Evolutionary conservation across 2,329 filamentous ascomycete genomes (phyloP).

Genomic region (Diaporthe amygdali): DNA sequence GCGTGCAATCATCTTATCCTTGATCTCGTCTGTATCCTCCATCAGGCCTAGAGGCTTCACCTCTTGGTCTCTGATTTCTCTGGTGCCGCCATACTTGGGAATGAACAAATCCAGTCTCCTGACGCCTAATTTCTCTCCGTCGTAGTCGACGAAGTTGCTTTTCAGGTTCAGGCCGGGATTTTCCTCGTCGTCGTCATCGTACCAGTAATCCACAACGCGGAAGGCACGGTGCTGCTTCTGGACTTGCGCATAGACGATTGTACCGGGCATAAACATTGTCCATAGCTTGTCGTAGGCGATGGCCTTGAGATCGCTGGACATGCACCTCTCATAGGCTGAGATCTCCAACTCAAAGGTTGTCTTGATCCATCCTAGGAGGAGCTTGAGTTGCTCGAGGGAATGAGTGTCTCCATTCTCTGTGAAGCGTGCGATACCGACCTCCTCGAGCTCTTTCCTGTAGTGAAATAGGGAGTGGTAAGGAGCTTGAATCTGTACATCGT

Average conservation of each 20-base stretch:
- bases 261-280: conserved; percentile 35
- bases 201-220: conserved; percentile 34
- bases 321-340: conserved; percentile 32
- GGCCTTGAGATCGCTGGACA: conserved; percentile 31
- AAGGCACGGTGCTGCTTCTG: conserved; percentile 36
- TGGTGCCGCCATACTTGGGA: conserved; percentile 33
- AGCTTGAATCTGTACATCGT: conserved; percentile 30
- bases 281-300: conserved; percentile 36
- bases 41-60: conserved; percentile 36
- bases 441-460: conserved; percentile 33
- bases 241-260: conserved; percentile 33
- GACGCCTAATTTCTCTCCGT: conserved; percentile 39
- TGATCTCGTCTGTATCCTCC: conserved; percentile 30
- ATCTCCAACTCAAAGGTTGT: conserved; percentile 33
- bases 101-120: conserved; percentile 32
- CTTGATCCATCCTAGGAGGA: conserved; percentile 34
- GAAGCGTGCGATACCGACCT: conserved; percentile 27
- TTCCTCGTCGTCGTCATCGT: conserved; percentile 31
- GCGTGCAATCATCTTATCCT: conserved; percentile 32
- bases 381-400: conserved; percentile 32
- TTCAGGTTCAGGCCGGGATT: conserved; percentile 31
- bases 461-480: conserved; percentile 33
- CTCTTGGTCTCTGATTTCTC: conserved; percentile 33
- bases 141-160: conserved; percentile 38
- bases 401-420: conserved; percentile 30